These are phyloP conservation scores for Spathaspora boniae DNA, from an alignment of 805 yeast genomes.

Conservation along the genomic window DNA sequence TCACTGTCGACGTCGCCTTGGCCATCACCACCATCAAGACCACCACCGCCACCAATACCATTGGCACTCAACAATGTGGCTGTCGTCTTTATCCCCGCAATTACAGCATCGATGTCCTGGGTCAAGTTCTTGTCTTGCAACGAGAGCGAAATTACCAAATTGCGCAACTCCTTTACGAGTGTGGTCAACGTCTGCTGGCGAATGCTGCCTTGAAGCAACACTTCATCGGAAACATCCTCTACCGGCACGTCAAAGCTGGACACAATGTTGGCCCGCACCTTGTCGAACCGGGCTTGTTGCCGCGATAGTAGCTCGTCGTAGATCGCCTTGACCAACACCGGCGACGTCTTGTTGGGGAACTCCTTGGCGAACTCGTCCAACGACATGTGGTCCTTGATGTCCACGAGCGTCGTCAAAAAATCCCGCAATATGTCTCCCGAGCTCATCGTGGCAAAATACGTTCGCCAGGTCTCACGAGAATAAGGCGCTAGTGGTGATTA, in stretches of 20 bases:
- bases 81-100: slow-evolving; percentile 1
- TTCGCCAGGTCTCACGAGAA: too few species aligned
- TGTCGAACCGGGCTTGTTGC: slow-evolving; percentile 6
- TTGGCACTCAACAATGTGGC: neutral
- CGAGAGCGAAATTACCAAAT: neutral
- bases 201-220: too few species aligned
- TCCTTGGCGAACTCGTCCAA: slow-evolving; percentile 17
- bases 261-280: slow-evolving; percentile 12
- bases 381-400: slow-evolving; percentile 15
- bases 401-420: slow-evolving; percentile 17
- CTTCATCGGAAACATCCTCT: slow-evolving; percentile 8
- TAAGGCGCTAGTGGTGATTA: slow-evolving; percentile 6
- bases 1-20: neutral
- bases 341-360: slow-evolving; percentile 4
- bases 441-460: too few species aligned
- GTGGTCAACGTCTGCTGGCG: slow-evolving; percentile 2
- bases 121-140: slow-evolving; percentile 5
- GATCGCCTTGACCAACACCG: slow-evolving; percentile 2
- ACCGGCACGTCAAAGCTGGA: slow-evolving; percentile 23
- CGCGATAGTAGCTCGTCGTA: slow-evolving; percentile 8
- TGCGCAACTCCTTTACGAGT: slow-evolving; percentile 4
- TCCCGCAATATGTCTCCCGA: slow-evolving; percentile 17
- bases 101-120: neutral
- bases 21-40: neutral
- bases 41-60: too few species aligned